Conservation (phyloP, 371 early-diverging fungal species). For the Umbelopsis sp. region DNA sequence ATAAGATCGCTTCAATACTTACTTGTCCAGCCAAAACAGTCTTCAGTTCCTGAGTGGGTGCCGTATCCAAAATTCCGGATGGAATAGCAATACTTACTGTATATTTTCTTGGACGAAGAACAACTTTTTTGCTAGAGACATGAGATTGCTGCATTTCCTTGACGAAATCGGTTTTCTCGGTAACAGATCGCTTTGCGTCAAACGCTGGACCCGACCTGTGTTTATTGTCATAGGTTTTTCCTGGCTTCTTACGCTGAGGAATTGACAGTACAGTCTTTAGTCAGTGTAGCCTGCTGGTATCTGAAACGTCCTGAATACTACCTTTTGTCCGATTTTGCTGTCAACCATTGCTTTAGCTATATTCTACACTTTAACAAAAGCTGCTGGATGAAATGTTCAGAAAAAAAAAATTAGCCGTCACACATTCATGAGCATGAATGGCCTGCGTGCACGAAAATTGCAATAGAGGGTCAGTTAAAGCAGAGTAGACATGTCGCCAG, state of each 20-base stretch:
- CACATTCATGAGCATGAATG: background rate
- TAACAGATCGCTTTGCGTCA: conserved; percentile 38
- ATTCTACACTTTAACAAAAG: background rate
- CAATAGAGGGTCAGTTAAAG: too few relatives aligned
- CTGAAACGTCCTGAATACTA: background rate
- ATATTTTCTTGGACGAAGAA: conserved; percentile 46
- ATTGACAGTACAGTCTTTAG: too few relatives aligned
- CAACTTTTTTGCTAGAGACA: conserved; percentile 27
- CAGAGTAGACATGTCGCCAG: too few relatives aligned
- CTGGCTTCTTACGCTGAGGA: conserved; percentile 32
- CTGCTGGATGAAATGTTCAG: background rate
- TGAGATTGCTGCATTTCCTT: conserved; percentile 36
- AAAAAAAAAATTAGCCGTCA: conserved; percentile 9
- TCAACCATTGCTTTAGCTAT: background rate
- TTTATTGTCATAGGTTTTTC: conserved; percentile 53
- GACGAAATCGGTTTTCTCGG: conserved; percentile 32
- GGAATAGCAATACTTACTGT: conserved; percentile 77
- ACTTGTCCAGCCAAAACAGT: conserved; percentile 79
- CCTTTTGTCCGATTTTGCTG: conserved; percentile 16
- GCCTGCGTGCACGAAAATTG: too few relatives aligned
- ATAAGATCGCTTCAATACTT: background rate
- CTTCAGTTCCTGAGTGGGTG: conserved; percentile 70
- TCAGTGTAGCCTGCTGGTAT: background rate
- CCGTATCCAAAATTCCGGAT: conserved; percentile 70
- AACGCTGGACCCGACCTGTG: conserved; percentile 55